These are phyloP conservation scores for Tolypocladium amazonense DNA, from an alignment of 2,329 filamentous ascomycete species.

Conservation along the genomic window DNA sequence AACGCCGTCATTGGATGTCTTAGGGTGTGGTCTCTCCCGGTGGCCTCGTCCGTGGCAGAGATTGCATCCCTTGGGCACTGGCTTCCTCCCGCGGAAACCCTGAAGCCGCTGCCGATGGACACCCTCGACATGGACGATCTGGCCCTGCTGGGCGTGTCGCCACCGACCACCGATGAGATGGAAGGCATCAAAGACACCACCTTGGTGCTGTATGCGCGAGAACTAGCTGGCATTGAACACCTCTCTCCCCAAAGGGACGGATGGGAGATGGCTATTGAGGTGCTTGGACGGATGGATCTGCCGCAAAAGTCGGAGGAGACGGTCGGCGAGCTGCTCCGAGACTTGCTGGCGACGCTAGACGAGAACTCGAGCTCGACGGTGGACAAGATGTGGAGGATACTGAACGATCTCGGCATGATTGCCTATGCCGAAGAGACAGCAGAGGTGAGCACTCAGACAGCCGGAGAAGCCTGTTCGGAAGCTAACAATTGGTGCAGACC, in stretches of 20 bases:
- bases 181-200: slow-evolving; percentile 70
- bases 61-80: slow-evolving; percentile 75
- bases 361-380: slow-evolving; percentile 61
- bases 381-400: slow-evolving; percentile 70
- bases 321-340: slow-evolving; percentile 60
- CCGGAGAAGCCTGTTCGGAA: neutral
- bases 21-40: slow-evolving; percentile 67
- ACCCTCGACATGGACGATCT: slow-evolving; percentile 76
- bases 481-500: slow-evolving; percentile 41
- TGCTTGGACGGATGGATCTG: slow-evolving; percentile 74
- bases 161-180: slow-evolving; percentile 45
- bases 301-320: slow-evolving; percentile 58
- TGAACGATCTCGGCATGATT: slow-evolving; percentile 68
- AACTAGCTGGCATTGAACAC: slow-evolving; percentile 46
- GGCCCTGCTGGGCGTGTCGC: slow-evolving; percentile 64
- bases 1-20: slow-evolving; percentile 67
- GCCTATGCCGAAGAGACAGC: slow-evolving; percentile 72
- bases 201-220: slow-evolving; percentile 63
- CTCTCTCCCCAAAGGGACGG: slow-evolving; percentile 50
- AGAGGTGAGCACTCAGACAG: slow-evolving; percentile 53
- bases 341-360: slow-evolving; percentile 50
- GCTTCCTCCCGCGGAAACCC: slow-evolving; percentile 43
- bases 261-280: slow-evolving; percentile 81
- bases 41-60: slow-evolving; percentile 72
- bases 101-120: slow-evolving; percentile 43